These are phyloP conservation scores for Epipyxis sp. DNA, from an alignment of 108 stramenopile species.

Conservation along the genomic window DNA sequence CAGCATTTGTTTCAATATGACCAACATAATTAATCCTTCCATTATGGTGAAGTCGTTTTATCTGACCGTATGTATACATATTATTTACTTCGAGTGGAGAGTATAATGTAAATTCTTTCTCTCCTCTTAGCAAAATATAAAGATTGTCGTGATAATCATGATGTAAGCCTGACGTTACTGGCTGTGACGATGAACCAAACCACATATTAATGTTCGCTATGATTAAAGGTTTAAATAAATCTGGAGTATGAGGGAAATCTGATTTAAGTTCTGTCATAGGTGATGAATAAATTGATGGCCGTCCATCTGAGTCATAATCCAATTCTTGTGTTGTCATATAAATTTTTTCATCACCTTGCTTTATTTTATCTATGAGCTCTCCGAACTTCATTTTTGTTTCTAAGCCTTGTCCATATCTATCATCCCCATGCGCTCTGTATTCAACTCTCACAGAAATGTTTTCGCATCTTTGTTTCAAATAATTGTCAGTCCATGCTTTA, in stretches of 20 bases:
- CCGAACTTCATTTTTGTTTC: conserved; percentile 48
- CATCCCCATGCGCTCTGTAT: conserved; percentile 25
- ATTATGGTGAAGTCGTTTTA: conserved; percentile 73
- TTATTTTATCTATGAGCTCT: conserved; percentile 42
- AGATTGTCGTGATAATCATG: conserved; percentile 99
- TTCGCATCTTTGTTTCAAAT: not conserved
- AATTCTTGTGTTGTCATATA: conserved; percentile 55
- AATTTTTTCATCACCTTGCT: conserved; percentile 33
- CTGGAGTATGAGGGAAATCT: conserved; percentile 67
- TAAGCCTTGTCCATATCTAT: conserved; percentile 42
- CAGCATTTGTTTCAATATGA: conserved; percentile 40
- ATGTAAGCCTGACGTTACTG: conserved; percentile 76
- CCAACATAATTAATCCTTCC: conserved; percentile 76
- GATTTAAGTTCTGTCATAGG: conserved; percentile 39
- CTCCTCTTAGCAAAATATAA: conserved; percentile 75
- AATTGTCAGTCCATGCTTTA: conserved; percentile 16
- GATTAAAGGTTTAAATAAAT: conserved; percentile 63
- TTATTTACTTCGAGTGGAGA: conserved; percentile 49
- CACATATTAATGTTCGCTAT: conserved; percentile 79
- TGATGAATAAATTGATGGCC: conserved; percentile 41
- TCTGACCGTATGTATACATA: conserved; percentile 69
- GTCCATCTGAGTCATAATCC: conserved; percentile 34
- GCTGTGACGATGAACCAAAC: conserved; percentile 61
- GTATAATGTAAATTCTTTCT: conserved; percentile 74
- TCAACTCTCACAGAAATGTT: conserved; percentile 46